Evolutionary conservation across 176 grass and related monocot genomes (phyloP).

Genomic region (Eragrostis nindensis): DNA sequence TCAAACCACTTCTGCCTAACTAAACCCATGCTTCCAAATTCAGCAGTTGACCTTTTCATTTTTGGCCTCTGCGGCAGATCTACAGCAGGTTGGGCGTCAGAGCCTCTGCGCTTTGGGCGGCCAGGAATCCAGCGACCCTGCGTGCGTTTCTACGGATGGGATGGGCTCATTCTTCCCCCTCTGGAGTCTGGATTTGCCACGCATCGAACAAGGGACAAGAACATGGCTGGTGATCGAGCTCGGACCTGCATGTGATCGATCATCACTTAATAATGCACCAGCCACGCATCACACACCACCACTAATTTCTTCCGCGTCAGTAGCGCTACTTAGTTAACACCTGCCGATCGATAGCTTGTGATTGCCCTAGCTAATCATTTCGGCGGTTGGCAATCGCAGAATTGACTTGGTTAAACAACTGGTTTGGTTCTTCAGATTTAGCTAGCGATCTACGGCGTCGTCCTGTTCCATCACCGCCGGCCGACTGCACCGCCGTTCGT

Average conservation of each 20-base stretch:
- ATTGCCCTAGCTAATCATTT: conserved; percentile 60
- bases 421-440: conserved; percentile 7
- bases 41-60: conserved; percentile 16
- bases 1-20: conserved; percentile 27
- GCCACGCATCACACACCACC: neutral
- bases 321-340: neutral
- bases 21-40: neutral
- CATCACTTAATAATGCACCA: conserved; percentile 26
- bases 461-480: conserved; percentile 17
- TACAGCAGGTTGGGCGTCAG: conserved; percentile 28
- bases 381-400: conserved; percentile 48
- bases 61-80: conserved; percentile 34
- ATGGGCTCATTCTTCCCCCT: neutral
- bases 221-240: conserved; percentile 19
- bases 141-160: neutral
- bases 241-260: conserved; percentile 33
- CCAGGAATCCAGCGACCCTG: conserved; percentile 45
- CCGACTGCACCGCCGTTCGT: neutral
- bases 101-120: conserved; percentile 38
- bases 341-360: neutral
- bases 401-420: conserved; percentile 34
- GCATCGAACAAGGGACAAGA: conserved; percentile 16
- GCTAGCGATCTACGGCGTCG: conserved; percentile 37
- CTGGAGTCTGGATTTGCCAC: conserved; percentile 25
- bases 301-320: neutral